Evolutionary conservation across 345 rosid genomes (phyloP), one percentile per base, ranked within the genome.

Genomic region (Heritiera fomes): DNA sequence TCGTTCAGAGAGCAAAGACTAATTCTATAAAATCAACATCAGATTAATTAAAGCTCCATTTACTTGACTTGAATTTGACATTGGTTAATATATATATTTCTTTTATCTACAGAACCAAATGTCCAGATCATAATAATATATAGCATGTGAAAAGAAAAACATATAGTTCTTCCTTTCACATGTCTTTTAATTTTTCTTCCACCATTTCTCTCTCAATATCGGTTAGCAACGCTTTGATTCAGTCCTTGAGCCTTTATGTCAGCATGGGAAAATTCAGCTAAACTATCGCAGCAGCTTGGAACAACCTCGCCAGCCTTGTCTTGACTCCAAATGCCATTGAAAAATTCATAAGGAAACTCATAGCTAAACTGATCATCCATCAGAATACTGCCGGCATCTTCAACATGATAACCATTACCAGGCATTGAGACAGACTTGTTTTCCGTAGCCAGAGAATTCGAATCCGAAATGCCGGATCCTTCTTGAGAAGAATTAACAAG

Each of bases 391-490:
- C 62, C 71, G 1, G 47, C 68, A 15, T 72, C 80, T 45, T 75
- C 74, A 65, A 6, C 75, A 62, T 53, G 45, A 43, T 43, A 79
- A 6, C 55, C 79, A 62, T 79, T 73, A 9, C 67, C 60, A 9
- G 80, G 46, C 80, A 78, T 9, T 53, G 77, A 71, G 18, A 71
- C 64, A 47, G 53, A 28, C 47, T 73, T 63, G 78, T 34, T 58
- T n/a, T 84, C 86, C 52, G 71, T 32, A 23, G 50, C 72, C 61
- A 78, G 74, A 32, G 87, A 82, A n/a, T 73, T 72, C 0, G 88
- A 82, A 72, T 72, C 78, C 11, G 85, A 86, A 56, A 75, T 58
- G 73, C 83, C 71, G 45, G 84, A 80, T 15, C 83, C 80, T 77
- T 76, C 80, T 47, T 77, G 83, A 58, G 80, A 75, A 0, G 79